phyloP scores from a whole-genome alignment of 148 eudicot genomes.

The Heliosperma pusillum region DNA sequence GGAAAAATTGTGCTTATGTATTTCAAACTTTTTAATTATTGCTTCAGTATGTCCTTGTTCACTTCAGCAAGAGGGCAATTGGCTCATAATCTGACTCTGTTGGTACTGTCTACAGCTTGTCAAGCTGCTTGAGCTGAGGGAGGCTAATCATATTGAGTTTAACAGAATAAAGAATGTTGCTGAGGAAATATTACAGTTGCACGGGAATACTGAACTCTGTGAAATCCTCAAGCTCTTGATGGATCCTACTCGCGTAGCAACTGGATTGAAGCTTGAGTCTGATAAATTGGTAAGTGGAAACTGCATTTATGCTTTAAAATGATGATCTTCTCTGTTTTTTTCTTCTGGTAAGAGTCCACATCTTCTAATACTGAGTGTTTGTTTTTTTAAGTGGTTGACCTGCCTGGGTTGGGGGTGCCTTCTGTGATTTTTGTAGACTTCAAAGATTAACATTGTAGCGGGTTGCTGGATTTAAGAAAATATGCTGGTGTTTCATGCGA shows the following conservation, averaged over 20 bases:
- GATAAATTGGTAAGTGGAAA: constrained; percentile 71
- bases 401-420: not conserved
- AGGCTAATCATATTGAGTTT: constrained; percentile 95
- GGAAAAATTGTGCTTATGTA: too few relatives aligned
- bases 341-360: not conserved
- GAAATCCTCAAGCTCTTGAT: constrained; percentile 67
- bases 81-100: constrained; percentile 7
- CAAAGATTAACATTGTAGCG: not conserved
- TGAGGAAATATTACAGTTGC: constrained; percentile 70
- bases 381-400: not conserved
- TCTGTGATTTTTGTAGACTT: not conserved
- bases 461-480: not conserved
- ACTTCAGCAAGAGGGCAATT: not conserved
- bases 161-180: constrained; percentile 79
- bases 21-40: too few relatives aligned
- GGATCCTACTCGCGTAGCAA: constrained; percentile 91
- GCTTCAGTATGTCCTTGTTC: not conserved
- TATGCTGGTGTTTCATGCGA: constrained; percentile 5
- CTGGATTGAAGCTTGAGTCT: constrained; percentile 78
- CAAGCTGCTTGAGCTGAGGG: constrained; percentile 93
- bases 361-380: not conserved
- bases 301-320: not conserved
- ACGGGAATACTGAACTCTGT: constrained; percentile 56
- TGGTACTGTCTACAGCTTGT: constrained; percentile 67
- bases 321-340: not conserved